Conservation (phyloP, 176 grass and related monocot species). For the Poa annua region DNA sequence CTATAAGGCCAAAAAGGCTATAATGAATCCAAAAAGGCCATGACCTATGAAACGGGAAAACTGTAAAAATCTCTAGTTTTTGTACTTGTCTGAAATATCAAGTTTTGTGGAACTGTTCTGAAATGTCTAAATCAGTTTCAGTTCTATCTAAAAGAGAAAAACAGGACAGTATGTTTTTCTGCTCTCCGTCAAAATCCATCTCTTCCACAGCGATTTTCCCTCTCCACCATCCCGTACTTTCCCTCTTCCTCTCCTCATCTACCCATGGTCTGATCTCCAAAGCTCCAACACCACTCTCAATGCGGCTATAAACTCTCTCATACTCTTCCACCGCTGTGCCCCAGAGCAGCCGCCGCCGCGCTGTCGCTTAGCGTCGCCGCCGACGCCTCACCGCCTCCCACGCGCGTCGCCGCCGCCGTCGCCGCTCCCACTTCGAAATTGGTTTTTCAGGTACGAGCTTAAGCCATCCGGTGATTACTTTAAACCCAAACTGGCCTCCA, state of each 20-base stretch:
- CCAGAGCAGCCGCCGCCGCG: neutral
- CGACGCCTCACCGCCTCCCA: neutral
- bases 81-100: neutral
- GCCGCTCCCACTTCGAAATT: neutral
- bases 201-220: conserved; percentile 14
- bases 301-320: conserved; percentile 11
- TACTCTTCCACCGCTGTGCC: neutral
- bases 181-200: conserved; percentile 12
- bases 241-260: neutral
- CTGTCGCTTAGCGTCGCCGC: neutral
- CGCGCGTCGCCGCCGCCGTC: neutral
- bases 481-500: neutral
- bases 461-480: neutral
- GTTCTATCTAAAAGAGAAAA: neutral
- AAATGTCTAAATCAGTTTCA: neutral
- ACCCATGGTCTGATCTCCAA: neutral
- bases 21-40: too few relatives aligned
- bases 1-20: too few relatives aligned
- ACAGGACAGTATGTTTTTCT: neutral
- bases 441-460: neutral
- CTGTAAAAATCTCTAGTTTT: neutral
- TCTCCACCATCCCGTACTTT: conserved; percentile 5
- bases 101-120: neutral
- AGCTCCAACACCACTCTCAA: neutral
- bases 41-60: neutral